Percentiles rank a stretch among this genome's conserved stretches.
phyloP scores from a whole-genome alignment of 2,329 filamentous ascomycete genomes.

The Claviceps sp. region DNA sequence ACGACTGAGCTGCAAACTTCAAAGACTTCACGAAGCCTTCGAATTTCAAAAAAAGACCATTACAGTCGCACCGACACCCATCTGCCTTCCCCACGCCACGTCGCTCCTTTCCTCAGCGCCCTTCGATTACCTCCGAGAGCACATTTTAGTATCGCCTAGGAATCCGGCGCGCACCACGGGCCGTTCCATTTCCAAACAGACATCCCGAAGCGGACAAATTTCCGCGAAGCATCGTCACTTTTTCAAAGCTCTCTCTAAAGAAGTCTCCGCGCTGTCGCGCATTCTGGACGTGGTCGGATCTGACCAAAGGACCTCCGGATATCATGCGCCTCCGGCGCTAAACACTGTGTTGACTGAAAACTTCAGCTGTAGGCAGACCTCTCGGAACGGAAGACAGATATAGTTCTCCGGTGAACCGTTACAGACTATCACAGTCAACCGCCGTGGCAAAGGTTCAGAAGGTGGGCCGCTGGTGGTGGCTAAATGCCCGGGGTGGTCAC shows the following conservation, averaged over 20 bases:
- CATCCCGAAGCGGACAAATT: neutral
- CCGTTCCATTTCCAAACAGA: neutral
- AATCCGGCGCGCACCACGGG: neutral
- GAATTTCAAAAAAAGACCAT: neutral
- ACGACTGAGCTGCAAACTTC: conserved; percentile 1
- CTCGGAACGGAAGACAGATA: neutral
- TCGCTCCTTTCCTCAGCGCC: conserved; percentile 1
- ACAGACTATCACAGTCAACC: neutral
- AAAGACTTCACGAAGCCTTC: neutral
- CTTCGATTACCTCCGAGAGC: conserved; percentile 1
- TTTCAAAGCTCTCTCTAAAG: neutral
- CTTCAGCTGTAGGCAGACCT: neutral
- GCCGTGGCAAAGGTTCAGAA: neutral
- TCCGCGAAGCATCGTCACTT: neutral
- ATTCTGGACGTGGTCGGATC: neutral
- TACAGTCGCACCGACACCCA: neutral
- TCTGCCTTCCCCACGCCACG: neutral
- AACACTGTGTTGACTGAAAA: conserved; percentile 1
- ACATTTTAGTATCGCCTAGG: neutral
- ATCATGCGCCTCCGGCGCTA: conserved; percentile 5
- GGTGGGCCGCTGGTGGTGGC: conserved; percentile 6
- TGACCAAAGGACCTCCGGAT: neutral
- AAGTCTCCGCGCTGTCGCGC: neutral
- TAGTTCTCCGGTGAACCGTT: neutral
- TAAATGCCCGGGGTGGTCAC: conserved; percentile 39